Base-by-base conservation (phyloP, 306 rosid species). In the Cicer bijugum region DNA sequence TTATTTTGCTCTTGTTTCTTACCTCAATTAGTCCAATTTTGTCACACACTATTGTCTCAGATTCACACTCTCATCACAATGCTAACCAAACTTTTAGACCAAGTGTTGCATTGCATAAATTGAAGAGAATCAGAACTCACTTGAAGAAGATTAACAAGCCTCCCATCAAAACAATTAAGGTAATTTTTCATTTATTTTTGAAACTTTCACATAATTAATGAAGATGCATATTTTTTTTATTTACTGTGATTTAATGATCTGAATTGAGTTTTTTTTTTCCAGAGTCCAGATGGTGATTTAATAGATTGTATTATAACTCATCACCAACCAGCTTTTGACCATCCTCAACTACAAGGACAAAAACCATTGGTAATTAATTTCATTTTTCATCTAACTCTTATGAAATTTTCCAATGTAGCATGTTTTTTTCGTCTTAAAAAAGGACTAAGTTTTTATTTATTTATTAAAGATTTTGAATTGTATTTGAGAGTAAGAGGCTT, bases 201-300 rank as follows among this genome's bases (percentile, higher is more conserved):
- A 12, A 46, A 10, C 12, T 71, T 33, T 28, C 12, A 55, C 72
- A 28, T 28, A 28, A 28, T 28, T 28, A 70, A 11, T 51, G 63
- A 33, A 40, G n/a, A 23, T 38, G 35, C 11, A 12, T 61, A 28
- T 28, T 28, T 28, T 28, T 3, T 43, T 57, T 46, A 44, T 0
- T 10, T 73, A 17, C 67, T 78, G 8, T 11, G 19, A 66, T 78
- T 80, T 79, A 40, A n/a, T 72, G 67, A 73, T 70, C 17, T 83
- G 48, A 64, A 66, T 69, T 81, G 8, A 35, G 35, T 6, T 1
- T 66, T 77, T 83, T 35, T 35, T 46, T 37, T 88, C 89, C 89
- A 95, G 99, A 91, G 99, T 75, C 89, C 96, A 46, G 99, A 95
- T 84, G 99, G 99, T 12, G 99, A 95, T 88, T 71, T 90, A 62